These are phyloP conservation scores for Pisolithus microcarpus DNA, from an alignment of 768 basidiomycete species.

Conservation along the genomic window DNA sequence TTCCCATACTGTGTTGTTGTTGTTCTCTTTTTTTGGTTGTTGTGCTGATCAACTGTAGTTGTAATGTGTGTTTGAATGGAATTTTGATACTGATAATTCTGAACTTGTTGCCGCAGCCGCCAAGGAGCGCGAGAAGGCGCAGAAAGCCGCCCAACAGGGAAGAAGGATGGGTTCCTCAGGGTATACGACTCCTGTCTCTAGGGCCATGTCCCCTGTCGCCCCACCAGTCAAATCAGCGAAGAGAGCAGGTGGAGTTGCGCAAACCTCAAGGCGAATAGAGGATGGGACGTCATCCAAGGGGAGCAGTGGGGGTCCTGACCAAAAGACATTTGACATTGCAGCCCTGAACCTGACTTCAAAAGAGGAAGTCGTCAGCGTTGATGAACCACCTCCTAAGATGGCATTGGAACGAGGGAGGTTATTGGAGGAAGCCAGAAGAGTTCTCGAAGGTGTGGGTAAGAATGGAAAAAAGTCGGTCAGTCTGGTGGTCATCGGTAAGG, in stretches of 20 bases:
- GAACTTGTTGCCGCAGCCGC: conserved; percentile 48
- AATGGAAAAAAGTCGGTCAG: conserved; percentile 66
- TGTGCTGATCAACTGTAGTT: conserved; percentile 18
- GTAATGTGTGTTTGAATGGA: conserved; percentile 28
- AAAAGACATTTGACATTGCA: conserved; percentile 63
- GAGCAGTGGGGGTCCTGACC: conserved; percentile 35
- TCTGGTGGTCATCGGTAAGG: conserved; percentile 85
- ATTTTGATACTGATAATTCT: conserved; percentile 35
- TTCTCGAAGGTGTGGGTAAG: conserved; percentile 39
- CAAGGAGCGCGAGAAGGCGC: conserved; percentile 72
- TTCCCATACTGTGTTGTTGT: conserved; percentile 8
- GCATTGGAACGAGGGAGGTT: conserved; percentile 73
- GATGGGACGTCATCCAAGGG: conserved; percentile 35
- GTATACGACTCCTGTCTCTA: conserved; percentile 33
- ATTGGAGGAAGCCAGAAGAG: conserved; percentile 66
- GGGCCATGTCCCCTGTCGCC: conserved; percentile 37
- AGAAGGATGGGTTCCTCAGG: conserved; percentile 33
- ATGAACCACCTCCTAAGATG: conserved; percentile 55
- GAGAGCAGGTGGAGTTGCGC: conserved; percentile 28
- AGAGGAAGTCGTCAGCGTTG: conserved; percentile 27
- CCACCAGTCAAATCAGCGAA: conserved; percentile 30
- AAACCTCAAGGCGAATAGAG: conserved; percentile 32
- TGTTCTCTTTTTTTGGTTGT: conserved; percentile 6
- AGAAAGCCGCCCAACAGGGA: conserved; percentile 47
- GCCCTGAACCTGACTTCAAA: conserved; percentile 59